Base-by-base conservation (phyloP, 768 basidiomycete genomes). In the Amanita exitialis region DNA sequence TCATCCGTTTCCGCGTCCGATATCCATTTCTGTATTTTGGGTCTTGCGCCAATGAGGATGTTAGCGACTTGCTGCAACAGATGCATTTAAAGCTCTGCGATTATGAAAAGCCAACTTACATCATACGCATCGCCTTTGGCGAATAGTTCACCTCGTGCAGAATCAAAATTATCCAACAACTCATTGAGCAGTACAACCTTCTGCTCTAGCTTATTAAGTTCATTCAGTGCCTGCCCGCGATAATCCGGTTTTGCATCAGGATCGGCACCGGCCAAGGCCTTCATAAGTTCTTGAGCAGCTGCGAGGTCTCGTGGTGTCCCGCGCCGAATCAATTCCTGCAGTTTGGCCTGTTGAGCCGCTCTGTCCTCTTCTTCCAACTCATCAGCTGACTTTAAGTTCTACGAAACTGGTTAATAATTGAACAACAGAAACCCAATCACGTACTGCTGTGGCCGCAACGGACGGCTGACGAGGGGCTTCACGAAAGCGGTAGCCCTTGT, bases 1-100 rank as follows among this genome's bases (percentile, higher is more conserved):
- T 94, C 91, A 36, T 92, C 86, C 2, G 82, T 75, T 59, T 92
- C 86, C 15, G 91, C 92, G 58, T 97, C 92, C 8, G 87, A 90
- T 52, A 98, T 89, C 95, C 96, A 98, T 61, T 92, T 95, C 66
- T 99, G 96, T 41, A 98, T 78, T 70, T 88, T 97, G 0, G 96
- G 96, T 43, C 93, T 78, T 2, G 94, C 93, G 41, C 77, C 76
- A 25, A 71, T 74, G 12, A 96, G 78, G 35, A 95, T 82, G 0
- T 79, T 69, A 0, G 95, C 87, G 2, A 98, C 92, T 83, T 99
- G 96, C 86, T 90, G 59, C 27, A 55, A 27, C 43, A 43, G 49
- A 47, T 54, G 53, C 27, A 56, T 21, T 54, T 13, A 32, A 15
- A 25, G 32, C 49, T 53, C 30, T 47, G 34, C 15, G 44, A 32